phyloP scores from a whole-genome alignment of 176 grass and related monocot species.

The Aechmea fasciata region DNA sequence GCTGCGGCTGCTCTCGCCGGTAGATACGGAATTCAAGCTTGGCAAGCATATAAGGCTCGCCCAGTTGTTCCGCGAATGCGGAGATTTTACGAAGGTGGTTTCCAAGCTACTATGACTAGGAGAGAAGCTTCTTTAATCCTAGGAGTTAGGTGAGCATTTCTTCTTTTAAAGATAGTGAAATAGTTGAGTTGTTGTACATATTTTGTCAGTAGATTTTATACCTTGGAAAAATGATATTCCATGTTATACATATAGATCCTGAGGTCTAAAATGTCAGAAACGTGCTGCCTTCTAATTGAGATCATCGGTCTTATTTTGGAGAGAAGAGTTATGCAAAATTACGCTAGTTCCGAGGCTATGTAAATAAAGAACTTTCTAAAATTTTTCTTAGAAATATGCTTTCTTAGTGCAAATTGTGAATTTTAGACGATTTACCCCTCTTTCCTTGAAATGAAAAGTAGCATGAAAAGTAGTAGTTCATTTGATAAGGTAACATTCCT shows the following conservation, averaged over 20 bases:
- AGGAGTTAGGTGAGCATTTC: slow-evolving; percentile 50
- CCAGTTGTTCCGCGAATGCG: slow-evolving; percentile 78
- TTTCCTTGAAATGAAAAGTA: no score
- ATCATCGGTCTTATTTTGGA: no score
- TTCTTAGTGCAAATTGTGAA: no score
- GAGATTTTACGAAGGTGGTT: slow-evolving; percentile 95
- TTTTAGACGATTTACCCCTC: no score
- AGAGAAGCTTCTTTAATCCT: slow-evolving; percentile 82
- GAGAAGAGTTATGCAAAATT: no score
- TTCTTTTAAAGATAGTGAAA: not conserved
- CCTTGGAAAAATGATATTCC: not conserved
- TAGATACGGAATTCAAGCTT: slow-evolving; percentile 69
- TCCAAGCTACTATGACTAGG: slow-evolving; percentile 66
- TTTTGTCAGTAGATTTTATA: not conserved
- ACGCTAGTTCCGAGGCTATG: no score
- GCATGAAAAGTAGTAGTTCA: no score
- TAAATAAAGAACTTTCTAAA: no score
- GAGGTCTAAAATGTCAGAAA: not conserved
- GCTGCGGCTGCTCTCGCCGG: slow-evolving; percentile 64
- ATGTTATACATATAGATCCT: not conserved
- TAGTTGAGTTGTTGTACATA: not conserved
- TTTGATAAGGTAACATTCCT: no score
- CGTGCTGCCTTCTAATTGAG: no score
- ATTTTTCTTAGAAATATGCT: no score
- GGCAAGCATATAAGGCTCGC: slow-evolving; percentile 76